Conservation (phyloP, 306 rosid species). For the Herpetospermum pedunculosum region DNA sequence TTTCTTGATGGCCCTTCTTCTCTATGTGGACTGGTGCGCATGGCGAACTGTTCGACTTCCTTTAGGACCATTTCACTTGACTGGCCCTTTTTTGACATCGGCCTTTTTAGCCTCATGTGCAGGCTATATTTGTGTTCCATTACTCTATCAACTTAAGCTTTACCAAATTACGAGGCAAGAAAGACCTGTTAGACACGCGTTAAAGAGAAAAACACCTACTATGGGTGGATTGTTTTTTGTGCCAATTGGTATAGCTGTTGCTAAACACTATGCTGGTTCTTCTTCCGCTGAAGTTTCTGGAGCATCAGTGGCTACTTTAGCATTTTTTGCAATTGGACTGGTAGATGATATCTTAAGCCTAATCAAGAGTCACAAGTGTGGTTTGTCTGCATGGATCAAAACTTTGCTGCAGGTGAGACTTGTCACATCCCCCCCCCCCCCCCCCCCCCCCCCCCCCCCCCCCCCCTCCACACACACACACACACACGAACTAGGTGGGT, state of each 20-base stretch:
- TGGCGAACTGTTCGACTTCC: slow-evolving; percentile 89
- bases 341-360: slow-evolving; percentile 54
- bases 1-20: slow-evolving; percentile 41
- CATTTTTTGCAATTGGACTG: slow-evolving; percentile 81
- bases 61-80: slow-evolving; percentile 60
- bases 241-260: slow-evolving; percentile 68
- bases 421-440: background rate
- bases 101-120: slow-evolving; percentile 58
- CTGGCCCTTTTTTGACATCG: slow-evolving; percentile 68
- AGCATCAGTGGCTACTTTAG: slow-evolving; percentile 58
- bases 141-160: slow-evolving; percentile 43
- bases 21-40: slow-evolving; percentile 84
- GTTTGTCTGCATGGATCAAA: slow-evolving; percentile 46
- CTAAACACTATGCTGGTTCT: slow-evolving; percentile 37
- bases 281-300: slow-evolving; percentile 67
- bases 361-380: slow-evolving; percentile 39
- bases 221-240: slow-evolving; percentile 88
- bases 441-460: background rate
- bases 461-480: no score
- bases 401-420: slow-evolving; percentile 51
- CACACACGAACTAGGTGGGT: slow-evolving; percentile 11
- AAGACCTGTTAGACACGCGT: slow-evolving; percentile 35
- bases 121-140: slow-evolving; percentile 78
- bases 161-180: slow-evolving; percentile 48
- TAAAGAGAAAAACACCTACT: slow-evolving; percentile 56